Base-by-base conservation (phyloP, 192 early-diverging fungal genomes). In the Coemansia sp. region DNA sequence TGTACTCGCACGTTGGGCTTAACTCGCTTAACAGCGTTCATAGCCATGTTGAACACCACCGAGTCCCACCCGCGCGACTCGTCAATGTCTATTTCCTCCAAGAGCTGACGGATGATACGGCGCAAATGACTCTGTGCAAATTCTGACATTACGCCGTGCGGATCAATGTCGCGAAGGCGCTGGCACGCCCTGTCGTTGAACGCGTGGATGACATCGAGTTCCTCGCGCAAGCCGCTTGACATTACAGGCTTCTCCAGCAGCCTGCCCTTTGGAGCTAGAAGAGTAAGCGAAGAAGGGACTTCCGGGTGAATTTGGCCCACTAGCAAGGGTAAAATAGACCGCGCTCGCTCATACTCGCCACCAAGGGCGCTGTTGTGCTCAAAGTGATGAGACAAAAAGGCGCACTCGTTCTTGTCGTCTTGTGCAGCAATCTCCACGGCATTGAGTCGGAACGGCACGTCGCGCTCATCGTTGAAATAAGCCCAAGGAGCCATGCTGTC, bases 41-140 rank as follows among this genome's bases (percentile, higher is more conserved):
- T 15, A 0, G 72, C 75, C 72, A 85, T 47, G 20, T 65, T 70
- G 27, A 64, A 55, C 39, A 80, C 66, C 22, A 85, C 72, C 8
- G 29, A 29, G 44, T 75, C 83, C 83, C 83, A 85, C 12, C 78
- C 83, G 62, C 65, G 52, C 12, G 43, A 49, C 53, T 80, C 75
- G 1, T 47, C 38, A 47, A 94, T 89, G 12, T 87, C 83, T 41
- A 88, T 87, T 60, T 92, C 91, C 11, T 74, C 80, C 60, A 94
- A 79, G 10, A 92, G 79, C 81, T 97, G 93, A 10, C 88, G 78
- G 16, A 95, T 80, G 31, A 95, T 84, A 24, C 71, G 78, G 2
- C 82, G 85, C 79, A 94, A 79, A 53, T 97, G 95, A 36, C 83
- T 71, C 8, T 88, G 71, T 6, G 93, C 65, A 43, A 81, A 63